Base-by-base conservation (phyloP, 805 yeast genomes). In the Lachancea cidri region DNA sequence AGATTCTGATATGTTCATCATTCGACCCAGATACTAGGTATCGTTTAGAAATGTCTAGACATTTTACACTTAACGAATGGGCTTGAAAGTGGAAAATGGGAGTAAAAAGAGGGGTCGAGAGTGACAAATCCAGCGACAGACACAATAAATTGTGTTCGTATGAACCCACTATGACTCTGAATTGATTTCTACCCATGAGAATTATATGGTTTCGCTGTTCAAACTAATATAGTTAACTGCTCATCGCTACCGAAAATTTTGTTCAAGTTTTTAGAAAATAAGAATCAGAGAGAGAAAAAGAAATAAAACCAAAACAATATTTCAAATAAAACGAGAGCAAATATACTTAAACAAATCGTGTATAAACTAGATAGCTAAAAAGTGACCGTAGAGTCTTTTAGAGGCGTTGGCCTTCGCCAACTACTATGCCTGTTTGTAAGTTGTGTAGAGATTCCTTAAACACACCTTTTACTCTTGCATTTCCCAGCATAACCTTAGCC, bases 51-150 rank as follows among this genome's bases (percentile, higher is more conserved):
- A 81, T 69, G 48, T 91, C 96, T 50, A 93, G 71, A 36, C 93
- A 74, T 61, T 89, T 83, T 42, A 93, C 86, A 27, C 96, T 84
- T 38, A 87, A 72, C 0, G 96, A 71, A 64, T 93, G 98, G 1
- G 98, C 95, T 53, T 91, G 87, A 65, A 93, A 91, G 62, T 93
- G 97, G 70, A 93, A 93, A 33, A 93, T 81, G 2, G 98, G 96
- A 35, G 87, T 88, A 67, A 93, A 93, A 7, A 86, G 71, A 1
- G 88, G 81, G 6, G 73, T 68, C 39, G 48, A 31, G 20, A 43
- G 37, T 2, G 79, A 74, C 18, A 86, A 53, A n/a, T 81, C 73
- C 33, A 86, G 67, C 1, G 96, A 86, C 13, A 88, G 71, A 69
- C 97, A 88, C 31, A 89, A 67, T 35, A 93, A 65, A 47, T 88